phyloP scores from a whole-genome alignment of 73 alveolate species.

The Tetrahymena malaccensis region DNA sequence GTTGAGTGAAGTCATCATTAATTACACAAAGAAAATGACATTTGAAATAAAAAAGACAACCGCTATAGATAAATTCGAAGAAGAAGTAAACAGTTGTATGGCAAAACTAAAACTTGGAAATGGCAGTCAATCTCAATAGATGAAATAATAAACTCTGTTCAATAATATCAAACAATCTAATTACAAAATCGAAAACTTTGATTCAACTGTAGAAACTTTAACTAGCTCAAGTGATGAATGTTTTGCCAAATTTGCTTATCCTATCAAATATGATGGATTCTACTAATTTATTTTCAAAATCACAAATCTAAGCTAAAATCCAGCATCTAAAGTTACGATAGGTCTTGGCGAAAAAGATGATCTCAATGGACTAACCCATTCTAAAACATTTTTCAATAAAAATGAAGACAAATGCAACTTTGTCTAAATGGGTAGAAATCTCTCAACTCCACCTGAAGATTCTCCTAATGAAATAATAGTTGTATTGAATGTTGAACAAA shows the following conservation, averaged over 20 bases:
- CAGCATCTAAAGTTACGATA: background rate
- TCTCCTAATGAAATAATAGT: background rate
- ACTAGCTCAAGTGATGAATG: background rate
- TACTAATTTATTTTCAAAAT: background rate
- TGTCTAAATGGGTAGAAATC: background rate
- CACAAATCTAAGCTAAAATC: background rate
- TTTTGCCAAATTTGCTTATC: background rate
- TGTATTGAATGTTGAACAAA: background rate
- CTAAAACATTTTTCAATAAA: background rate
- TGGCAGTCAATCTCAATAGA: background rate
- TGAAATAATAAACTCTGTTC: background rate
- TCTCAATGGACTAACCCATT: background rate
- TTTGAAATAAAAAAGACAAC: background rate
- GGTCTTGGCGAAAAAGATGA: background rate
- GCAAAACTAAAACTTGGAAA: too few relatives aligned
- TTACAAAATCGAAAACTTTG: background rate
- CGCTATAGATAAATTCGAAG: background rate
- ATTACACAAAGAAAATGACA: background rate
- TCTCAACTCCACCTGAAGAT: background rate
- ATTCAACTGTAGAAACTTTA: background rate
- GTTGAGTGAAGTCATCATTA: background rate
- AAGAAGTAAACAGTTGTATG: background rate
- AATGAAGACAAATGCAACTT: background rate
- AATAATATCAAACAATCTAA: background rate
- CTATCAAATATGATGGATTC: background rate